Evolutionary conservation across 768 basidiomycete genomes (phyloP).

Genomic region (Lentinula raphanica): DNA sequence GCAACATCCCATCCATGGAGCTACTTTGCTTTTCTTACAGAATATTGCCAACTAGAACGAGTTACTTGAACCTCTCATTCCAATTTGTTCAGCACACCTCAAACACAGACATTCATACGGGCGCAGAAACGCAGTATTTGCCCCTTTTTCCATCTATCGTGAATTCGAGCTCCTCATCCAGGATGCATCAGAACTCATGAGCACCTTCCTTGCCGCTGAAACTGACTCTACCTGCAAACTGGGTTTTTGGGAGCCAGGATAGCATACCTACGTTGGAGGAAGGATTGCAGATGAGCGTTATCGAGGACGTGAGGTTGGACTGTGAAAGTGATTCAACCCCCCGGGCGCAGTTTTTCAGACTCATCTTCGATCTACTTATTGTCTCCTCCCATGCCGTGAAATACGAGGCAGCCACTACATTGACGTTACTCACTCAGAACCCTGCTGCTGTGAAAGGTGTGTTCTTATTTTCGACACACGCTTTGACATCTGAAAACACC

Average conservation of each 20-base stretch:
- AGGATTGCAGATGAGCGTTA: slow-evolving; percentile 89
- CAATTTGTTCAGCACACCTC: too few species aligned
- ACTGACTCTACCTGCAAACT: slow-evolving; percentile 95
- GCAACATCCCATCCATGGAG: too few species aligned
- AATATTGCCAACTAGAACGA: too few species aligned
- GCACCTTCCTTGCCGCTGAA: slow-evolving; percentile 94
- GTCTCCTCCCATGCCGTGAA: slow-evolving; percentile 90
- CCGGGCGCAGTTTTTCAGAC: slow-evolving; percentile 89
- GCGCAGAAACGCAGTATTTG: too few species aligned
- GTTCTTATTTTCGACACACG: too few species aligned
- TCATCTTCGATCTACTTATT: slow-evolving; percentile 91
- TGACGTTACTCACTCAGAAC: slow-evolving; percentile 92
- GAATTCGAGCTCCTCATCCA: slow-evolving; percentile 93
- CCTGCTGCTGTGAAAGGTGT: slow-evolving; percentile 93
- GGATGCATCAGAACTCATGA: slow-evolving; percentile 92
- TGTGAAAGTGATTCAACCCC: slow-evolving; percentile 81
- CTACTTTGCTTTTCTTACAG: too few species aligned
- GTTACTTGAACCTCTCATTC: too few species aligned
- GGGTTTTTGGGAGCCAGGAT: slow-evolving; percentile 82
- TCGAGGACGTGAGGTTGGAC: slow-evolving; percentile 89
- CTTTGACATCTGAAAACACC: too few species aligned
- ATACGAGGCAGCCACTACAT: slow-evolving; percentile 93
- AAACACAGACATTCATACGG: too few species aligned
- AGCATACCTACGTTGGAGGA: slow-evolving; percentile 81
- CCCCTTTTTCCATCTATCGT: slow-evolving; percentile 88